Base-by-base conservation (phyloP, 2,329 filamentous ascomycete species). In the Fusarium fracticaudum region DNA sequence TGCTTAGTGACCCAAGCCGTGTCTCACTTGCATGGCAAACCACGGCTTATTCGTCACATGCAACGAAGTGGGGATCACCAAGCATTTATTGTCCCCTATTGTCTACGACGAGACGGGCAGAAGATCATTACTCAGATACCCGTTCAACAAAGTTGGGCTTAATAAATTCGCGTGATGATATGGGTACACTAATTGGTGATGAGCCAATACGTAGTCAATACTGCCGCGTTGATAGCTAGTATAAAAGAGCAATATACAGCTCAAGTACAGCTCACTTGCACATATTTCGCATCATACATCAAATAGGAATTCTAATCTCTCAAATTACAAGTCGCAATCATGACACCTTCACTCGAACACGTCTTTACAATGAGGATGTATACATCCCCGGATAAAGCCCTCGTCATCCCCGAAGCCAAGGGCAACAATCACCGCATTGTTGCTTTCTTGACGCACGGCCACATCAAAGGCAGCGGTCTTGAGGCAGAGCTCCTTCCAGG, bases 321-420 rank as follows among this genome's bases (percentile, higher is more conserved):
- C 1, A 37, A 37, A 37, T 37, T 1, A 37, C 35, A 22, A 60
- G 13, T 5, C 10, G 29, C 0, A 4, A 24, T 5, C 0, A 67
- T 67, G 64, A 20, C 62, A 7, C 64, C 64, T 29, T 60, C 64
- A 4, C n/a, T 67, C 0, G 62, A 67, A 6, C 64, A 26, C 2
- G 44, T 51, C 8, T 67, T 67, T 9, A 60, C 64, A 1, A 44
- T 67, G 64, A 35, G 62, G 38, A 24, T 67, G 17, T 67, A 40
- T 35, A 67, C 64, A 6, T 33, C 50, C 3, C 26, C 64, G 0
- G 33, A 43, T 6, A 67, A 67, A 8, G 50, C 64, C 10, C 33
- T 67, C 2, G 51, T 67, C 1, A 60, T 67, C 7, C 62, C 64
- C 0, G 62, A 67, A 24, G 64, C 38, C 3, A 67, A 60, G n/a